Base-by-base conservation (phyloP, 495 filamentous ascomycete species). In the Trichoderma erinaceum region DNA sequence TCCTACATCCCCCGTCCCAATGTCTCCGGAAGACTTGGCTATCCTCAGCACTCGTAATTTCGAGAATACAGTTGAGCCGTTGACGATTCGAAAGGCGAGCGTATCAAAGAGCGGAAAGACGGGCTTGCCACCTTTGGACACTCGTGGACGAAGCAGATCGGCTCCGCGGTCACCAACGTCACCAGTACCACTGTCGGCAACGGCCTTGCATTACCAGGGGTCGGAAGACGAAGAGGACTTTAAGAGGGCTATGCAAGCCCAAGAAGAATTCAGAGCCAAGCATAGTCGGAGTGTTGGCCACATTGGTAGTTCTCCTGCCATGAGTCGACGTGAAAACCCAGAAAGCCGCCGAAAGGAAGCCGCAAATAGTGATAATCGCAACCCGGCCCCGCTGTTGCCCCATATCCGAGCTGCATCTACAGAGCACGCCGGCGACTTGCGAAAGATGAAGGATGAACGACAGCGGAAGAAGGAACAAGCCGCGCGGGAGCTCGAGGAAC, bases 1-100 rank as follows among this genome's bases (percentile, higher is more conserved):
- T 7, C 93, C 92, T 5, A 94, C 91, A 56, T 96, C 92, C 12
- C 93, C 93, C 0, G 86, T 96, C 15, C 91, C 92, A 21, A 97
- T 97, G 93, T 93, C 92, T 1, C 91, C 92, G 0, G 91, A 96
- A 71, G 91, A 95, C 68, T 71, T 90, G 71, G 85, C 86, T 71
- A 85, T 82, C 70, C 80, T 86, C 44, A 80, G 84, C 64, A 83
- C 77, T 0, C 80, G 78, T 1, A 81, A 73, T 41, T 70, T 78
- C 18, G 64, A 71, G 58, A 70, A 75, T 27, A 69, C 70, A 38
- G 67, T 71, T 63, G 80, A 84, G 63, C 78, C 80, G 23, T 68
- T 71, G 50, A 82, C 79, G 29, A 79, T 81, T 68, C 74, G 76
- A 65, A 77, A 82, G 71, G 69, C 75, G 41, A 73, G 74, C 71